A percentile compares a stretch with the other conserved stretches of the same genome.
phyloP scores from a whole-genome alignment of 2,329 filamentous ascomycete species.

The Botryotinia calthae region DNA sequence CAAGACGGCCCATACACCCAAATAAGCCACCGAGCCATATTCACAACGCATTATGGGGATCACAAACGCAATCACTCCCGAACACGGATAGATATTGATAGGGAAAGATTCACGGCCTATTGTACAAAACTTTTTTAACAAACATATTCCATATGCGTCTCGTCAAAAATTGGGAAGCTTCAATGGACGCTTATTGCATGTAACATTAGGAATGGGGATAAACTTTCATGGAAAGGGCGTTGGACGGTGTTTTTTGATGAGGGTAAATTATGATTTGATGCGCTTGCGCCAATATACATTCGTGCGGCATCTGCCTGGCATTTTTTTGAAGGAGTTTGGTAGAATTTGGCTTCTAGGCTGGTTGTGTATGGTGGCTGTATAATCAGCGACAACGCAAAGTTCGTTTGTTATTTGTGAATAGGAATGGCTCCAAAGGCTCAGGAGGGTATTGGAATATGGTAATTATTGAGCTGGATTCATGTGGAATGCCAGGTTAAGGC shows the following conservation, averaged over 20 bases:
- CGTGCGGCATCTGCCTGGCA: slow-evolving; percentile 1
- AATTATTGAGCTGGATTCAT: slow-evolving; percentile 16
- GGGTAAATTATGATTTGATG: slow-evolving; percentile 12
- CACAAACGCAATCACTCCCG: not conserved
- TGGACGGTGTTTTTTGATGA: slow-evolving; percentile 2
- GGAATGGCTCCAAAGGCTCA: not conserved
- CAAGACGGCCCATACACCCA: not conserved
- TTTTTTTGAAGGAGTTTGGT: not conserved
- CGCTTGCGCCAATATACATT: slow-evolving; percentile 14
- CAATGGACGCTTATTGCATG: not conserved
- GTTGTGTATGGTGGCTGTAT: slow-evolving; percentile 1
- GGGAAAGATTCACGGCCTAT: not conserved
- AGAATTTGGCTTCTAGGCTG: not conserved
- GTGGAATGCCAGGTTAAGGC: slow-evolving; percentile 10
- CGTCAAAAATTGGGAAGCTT: not conserved
- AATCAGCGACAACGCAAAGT: not conserved
- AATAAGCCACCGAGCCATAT: not conserved
- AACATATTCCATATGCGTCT: not conserved
- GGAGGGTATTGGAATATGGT: slow-evolving; percentile 1
- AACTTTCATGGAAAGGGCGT: slow-evolving; percentile 3
- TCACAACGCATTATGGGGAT: slow-evolving; percentile 17
- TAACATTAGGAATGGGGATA: not conserved
- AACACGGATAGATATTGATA: not conserved
- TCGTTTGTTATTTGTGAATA: slow-evolving; percentile 13
- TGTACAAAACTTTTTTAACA: slow-evolving; percentile 13